These are phyloP conservation scores for Kodamaea arcana DNA, from an alignment of 1,139 yeast genomes.

Conservation along the genomic window DNA sequence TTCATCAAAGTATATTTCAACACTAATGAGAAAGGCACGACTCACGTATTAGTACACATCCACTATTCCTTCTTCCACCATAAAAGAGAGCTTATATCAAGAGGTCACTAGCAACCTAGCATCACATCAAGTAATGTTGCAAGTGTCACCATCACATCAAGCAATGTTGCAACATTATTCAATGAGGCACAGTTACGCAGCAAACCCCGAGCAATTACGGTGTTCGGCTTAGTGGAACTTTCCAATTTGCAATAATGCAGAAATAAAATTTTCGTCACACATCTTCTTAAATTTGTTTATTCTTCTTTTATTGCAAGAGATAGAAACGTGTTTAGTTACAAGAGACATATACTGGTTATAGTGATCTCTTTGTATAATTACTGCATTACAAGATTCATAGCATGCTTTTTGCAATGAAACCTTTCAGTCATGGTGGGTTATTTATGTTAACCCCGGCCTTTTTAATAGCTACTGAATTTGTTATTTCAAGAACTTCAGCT, in stretches of 20 bases:
- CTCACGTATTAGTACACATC: no score
- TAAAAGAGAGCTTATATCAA: no score
- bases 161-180: no score
- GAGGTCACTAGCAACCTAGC: no score
- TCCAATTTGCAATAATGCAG: background rate
- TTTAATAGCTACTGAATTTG: slow-evolving; percentile 16
- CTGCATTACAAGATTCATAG: background rate
- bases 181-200: no score
- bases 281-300: background rate
- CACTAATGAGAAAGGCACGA: no score
- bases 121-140: no score
- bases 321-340: background rate
- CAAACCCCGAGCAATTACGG: background rate
- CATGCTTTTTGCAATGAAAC: slow-evolving; percentile 10
- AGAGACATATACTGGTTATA: slow-evolving; percentile 6
- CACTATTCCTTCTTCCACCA: no score
- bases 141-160: no score
- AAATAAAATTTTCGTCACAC: background rate
- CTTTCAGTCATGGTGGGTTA: slow-evolving; percentile 14
- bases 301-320: no score
- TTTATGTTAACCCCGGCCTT: slow-evolving; percentile 18
- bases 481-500: slow-evolving; percentile 15
- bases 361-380: slow-evolving; percentile 3
- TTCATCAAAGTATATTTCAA: no score
- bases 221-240: background rate